These are phyloP conservation scores for Rosa chinensis DNA, from an alignment of 306 rosid species.

Conservation along the genomic window DNA sequence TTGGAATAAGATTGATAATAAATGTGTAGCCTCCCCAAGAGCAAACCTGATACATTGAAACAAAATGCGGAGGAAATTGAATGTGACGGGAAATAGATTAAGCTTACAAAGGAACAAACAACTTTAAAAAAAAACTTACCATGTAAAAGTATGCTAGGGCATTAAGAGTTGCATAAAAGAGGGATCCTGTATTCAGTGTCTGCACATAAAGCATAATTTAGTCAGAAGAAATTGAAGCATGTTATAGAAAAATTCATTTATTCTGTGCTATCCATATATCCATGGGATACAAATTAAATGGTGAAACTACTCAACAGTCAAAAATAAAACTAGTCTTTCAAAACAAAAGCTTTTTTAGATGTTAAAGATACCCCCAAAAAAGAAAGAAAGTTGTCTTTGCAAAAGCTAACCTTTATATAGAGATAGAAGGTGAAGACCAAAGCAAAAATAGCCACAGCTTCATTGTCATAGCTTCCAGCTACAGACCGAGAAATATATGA, in stretches of 20 bases:
- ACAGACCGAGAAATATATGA: constrained; percentile 98
- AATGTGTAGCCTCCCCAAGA: constrained; percentile 99
- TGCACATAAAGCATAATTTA: constrained; percentile 36
- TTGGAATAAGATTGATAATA: constrained; percentile 96
- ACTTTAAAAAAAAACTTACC: constrained; percentile 47
- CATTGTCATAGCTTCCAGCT: constrained; percentile 99
- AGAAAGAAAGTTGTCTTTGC: neutral
- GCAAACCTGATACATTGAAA: constrained; percentile 74
- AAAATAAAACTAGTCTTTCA: neutral
- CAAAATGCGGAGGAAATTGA: constrained; percentile 24
- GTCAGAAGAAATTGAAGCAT: constrained; percentile 38
- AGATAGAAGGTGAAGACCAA: constrained; percentile 95
- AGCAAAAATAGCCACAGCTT: constrained; percentile 99
- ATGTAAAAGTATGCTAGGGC: constrained; percentile 95
- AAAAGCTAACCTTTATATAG: constrained; percentile 77
- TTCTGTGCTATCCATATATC: constrained; percentile 1
- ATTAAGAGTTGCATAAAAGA: constrained; percentile 93
- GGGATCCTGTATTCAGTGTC: constrained; percentile 98
- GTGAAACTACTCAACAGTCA: neutral
- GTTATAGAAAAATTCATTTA: constrained; percentile 14
- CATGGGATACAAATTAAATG: neutral
- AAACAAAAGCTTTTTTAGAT: constrained; percentile 4
- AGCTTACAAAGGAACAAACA: constrained; percentile 15
- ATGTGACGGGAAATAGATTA: constrained; percentile 16
- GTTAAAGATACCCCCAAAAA: constrained; percentile 11